Base-by-base conservation (phyloP, 345 rosid species). In the Sisymbrium altissimum region DNA sequence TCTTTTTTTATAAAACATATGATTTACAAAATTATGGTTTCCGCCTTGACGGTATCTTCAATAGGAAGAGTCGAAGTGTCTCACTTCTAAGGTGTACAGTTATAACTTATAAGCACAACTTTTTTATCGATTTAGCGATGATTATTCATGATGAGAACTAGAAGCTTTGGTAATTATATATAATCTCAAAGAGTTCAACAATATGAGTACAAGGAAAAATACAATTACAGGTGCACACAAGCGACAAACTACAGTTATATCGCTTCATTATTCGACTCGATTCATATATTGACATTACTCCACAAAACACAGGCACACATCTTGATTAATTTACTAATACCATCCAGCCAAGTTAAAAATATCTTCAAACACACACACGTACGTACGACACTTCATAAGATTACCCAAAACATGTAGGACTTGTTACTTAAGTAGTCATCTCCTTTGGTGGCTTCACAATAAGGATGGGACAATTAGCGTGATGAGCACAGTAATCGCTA, bases 401-500 rank as follows among this genome's bases (percentile, higher is more conserved):
- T 17, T 0, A 27, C 30, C 33, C 25, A 62, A 27, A 33, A 43
- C 36, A 62, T 45, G 23, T 25, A 9, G 38, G 41, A 23, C 33
- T 25, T 30, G 38, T 56, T 77, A 71, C 76, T 77, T 56, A 9
- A 32, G 0, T 15, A 43, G 63, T 38, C 33, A 46, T 25, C 48
- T 57, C 80, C 74, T 80, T 84, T 0, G 88, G 87, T 33, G 96
- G 97, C 86, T 83, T 93, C 48, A 89, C 94, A 14, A 93, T 86
- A 10, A 86, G 88, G 63, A 83, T 70, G 14, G 96, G 91, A 23
- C 97, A 91, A n/a, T 80, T 73, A 11, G 87, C 89, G 48, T 88
- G 87, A 61, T 87, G 97, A 1, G 97, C 86, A 62, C 92, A 85
- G 72, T 84, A 86, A 59, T 93, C 95, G 77, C 94, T 93, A 44